Base-by-base conservation (phyloP, 2,329 filamentous ascomycete species). In the Arthrobotrys conoides region DNA sequence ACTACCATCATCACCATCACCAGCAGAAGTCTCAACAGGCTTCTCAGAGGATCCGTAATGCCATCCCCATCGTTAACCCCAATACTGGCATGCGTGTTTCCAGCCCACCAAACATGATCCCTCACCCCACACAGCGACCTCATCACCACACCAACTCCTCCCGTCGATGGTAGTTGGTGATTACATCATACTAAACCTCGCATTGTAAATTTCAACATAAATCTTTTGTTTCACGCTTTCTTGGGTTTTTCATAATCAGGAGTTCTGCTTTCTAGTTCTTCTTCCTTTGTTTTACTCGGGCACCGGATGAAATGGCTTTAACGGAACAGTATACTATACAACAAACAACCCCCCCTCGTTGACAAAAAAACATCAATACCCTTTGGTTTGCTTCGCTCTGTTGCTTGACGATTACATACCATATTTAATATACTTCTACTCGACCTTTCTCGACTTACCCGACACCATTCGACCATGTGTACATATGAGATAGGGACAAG, bases 31-130 rank as follows among this genome's bases (percentile, higher is more conserved):
- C 97, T 86, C 95, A 97, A 87, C 93, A 94, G 79, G 89, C 94
- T 80, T 93, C 94, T 80, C 93, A 94, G 80, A 93, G 96, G 82
- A 90, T 92, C 75, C 93, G 94, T 85, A 98, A 97, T 85, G 93
- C 96, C 83, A 98, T 98, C 82, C 95, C 95, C 76, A 99, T 99
- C 84, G 93, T 98, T 86, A 97, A 99, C 88, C 96, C 96, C 69
- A 92, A 90, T 82, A 97, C 95, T 72, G 94, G 96, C 83, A 90
- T 94, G 84, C 89, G 90, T 83, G 91, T 97, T 87, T 91, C 93
- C 71, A 97, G 93, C 87, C 95, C 95, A 81, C 93, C 95, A 66
- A 77, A 77, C 67, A 77, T 77, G 73, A 77, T 77, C 33, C 73
- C 73, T 51, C 73, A 27, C 91, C 91, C 73, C 22, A 71, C 68